Evolutionary conservation across 2,329 filamentous ascomycete genomes (phyloP).

Genomic region (Diaporthe capsici): DNA sequence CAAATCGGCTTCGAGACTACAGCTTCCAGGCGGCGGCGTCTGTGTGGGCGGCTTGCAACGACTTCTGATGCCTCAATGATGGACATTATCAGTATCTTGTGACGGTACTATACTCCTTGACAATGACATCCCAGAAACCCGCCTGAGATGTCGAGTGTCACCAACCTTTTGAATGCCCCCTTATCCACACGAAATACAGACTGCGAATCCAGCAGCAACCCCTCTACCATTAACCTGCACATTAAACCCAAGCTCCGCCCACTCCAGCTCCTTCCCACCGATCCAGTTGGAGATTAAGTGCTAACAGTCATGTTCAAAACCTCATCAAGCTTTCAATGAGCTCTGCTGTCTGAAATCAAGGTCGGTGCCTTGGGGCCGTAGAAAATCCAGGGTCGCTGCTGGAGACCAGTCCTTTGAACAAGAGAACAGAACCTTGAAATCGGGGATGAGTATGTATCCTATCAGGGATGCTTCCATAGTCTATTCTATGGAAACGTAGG

Average conservation of each 20-base stretch:
- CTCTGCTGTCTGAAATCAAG: background rate
- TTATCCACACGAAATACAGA: slow-evolving; percentile 17
- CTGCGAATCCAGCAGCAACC: slow-evolving; percentile 3
- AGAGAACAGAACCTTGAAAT: background rate
- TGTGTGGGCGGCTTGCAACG: background rate
- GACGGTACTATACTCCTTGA: background rate
- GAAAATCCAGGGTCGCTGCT: background rate
- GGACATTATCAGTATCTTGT: background rate
- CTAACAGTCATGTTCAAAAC: background rate
- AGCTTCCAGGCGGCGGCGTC: background rate
- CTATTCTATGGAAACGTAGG: slow-evolving; percentile 26
- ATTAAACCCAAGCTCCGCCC: slow-evolving; percentile 21
- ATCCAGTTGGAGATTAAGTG: slow-evolving; percentile 7
- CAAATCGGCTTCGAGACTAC: background rate
- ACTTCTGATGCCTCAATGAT: slow-evolving; percentile 2
- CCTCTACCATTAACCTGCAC: slow-evolving; percentile 11
- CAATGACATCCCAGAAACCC: slow-evolving; percentile 17
- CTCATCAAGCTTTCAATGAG: background rate
- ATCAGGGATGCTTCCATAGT: background rate
- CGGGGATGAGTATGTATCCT: background rate
- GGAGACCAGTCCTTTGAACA: background rate
- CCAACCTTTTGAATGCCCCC: slow-evolving; percentile 1
- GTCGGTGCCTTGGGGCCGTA: background rate
- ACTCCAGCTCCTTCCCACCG: background rate
- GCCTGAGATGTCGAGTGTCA: slow-evolving; percentile 1